Evolutionary conservation across 768 basidiomycete species (phyloP).

Genomic region (Galerina sulciceps): DNA sequence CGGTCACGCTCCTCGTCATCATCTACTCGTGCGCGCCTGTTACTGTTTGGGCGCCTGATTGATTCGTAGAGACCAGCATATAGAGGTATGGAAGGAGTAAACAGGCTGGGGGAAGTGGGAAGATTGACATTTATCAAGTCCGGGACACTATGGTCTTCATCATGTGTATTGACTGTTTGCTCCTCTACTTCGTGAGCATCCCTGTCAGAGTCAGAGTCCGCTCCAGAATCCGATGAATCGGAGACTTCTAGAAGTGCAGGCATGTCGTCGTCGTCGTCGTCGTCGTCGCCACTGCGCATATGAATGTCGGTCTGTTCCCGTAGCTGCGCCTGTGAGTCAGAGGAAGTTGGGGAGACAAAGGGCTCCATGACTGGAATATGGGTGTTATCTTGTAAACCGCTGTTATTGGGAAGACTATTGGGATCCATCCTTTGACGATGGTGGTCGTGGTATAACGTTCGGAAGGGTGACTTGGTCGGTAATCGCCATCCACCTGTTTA

Average conservation of each 20-base stretch:
- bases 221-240: conserved; percentile 36
- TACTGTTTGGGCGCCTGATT: conserved; percentile 27
- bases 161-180: conserved; percentile 35
- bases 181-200: conserved; percentile 35
- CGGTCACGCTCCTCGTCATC: conserved; percentile 65
- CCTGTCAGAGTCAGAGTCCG: conserved; percentile 28
- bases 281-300: conserved; percentile 14
- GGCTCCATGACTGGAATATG: not conserved
- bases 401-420: not conserved
- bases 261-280: conserved; percentile 43
- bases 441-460: conserved; percentile 9
- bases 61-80: conserved; percentile 18
- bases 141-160: conserved; percentile 5
- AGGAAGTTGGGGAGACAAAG: conserved; percentile 1
- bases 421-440: conserved; percentile 10
- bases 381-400: not conserved
- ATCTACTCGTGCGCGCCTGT: conserved; percentile 60
- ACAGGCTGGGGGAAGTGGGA: not conserved
- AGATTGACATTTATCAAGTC: not conserved
- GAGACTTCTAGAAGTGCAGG: conserved; percentile 44
- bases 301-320: conserved; percentile 11
- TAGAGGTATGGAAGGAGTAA: not conserved
- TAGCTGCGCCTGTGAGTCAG: conserved; percentile 13
- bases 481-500: too few relatives aligned
- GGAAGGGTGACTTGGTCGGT: not conserved